Evolutionary conservation across 441 rosid species (phyloP).

Genomic region (Daphne laureola): DNA sequence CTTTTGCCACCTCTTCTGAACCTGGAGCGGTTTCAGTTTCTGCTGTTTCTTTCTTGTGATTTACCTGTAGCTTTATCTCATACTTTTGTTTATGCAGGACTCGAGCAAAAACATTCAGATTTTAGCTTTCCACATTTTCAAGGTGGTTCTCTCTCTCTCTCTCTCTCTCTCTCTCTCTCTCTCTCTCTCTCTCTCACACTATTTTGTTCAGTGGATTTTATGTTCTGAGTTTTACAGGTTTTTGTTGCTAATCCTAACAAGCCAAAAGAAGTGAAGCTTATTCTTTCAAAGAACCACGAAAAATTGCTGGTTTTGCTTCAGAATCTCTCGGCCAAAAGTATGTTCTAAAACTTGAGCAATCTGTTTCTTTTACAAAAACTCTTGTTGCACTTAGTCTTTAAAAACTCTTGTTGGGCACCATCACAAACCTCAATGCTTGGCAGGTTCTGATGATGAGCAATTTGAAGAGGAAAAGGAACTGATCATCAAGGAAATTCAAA

Average conservation of each 20-base stretch:
- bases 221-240: conserved; percentile 29
- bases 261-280: conserved; percentile 71
- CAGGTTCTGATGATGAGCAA: conserved; percentile 80
- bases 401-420: not conserved
- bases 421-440: not conserved
- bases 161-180: not conserved
- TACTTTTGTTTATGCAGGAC: conserved; percentile 39
- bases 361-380: too few species aligned
- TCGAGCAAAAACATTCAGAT: conserved; percentile 84
- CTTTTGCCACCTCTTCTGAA: too few species aligned
- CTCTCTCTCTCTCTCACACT: not conserved
- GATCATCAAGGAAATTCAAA: conserved; percentile 67
- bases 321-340: conserved; percentile 77
- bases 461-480: conserved; percentile 89
- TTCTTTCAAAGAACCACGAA: conserved; percentile 69
- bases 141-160: conserved; percentile 33
- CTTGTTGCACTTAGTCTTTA: too few species aligned
- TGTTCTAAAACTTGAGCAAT: not conserved
- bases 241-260: conserved; percentile 94
- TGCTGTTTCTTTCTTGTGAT: not conserved
- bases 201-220: too few species aligned
- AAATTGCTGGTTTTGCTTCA: conserved; percentile 54
- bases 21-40: too few species aligned
- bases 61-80: not conserved
- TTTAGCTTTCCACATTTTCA: conserved; percentile 85